A percentile compares a stretch with the other conserved stretches of the same genome.
phyloP scores from a whole-genome alignment of 2,329 filamentous ascomycete genomes.

The Aspergillus brunneoviolaceus region DNA sequence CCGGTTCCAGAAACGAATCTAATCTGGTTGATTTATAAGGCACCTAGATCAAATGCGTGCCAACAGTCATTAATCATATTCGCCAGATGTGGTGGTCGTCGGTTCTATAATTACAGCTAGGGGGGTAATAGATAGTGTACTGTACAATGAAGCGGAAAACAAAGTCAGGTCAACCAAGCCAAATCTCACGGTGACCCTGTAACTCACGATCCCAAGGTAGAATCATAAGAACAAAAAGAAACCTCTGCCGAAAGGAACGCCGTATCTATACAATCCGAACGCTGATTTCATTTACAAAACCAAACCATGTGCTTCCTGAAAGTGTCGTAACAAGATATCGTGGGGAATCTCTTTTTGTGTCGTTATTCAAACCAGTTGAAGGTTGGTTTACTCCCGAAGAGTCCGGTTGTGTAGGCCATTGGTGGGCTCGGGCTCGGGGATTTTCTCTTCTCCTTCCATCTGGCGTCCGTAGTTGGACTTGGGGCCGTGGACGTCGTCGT shows the following conservation, averaged over 20 bases:
- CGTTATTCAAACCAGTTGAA: too few species aligned
- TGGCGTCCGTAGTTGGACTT: conserved; percentile 13
- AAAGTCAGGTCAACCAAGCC: too few species aligned
- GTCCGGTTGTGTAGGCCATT: background rate
- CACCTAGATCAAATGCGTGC: background rate
- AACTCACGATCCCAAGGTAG: too few species aligned
- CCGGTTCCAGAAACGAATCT: background rate
- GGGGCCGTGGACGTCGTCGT: conserved; percentile 29
- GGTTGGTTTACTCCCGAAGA: background rate
- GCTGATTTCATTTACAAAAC: background rate
- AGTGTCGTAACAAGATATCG: background rate
- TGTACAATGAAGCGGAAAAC: background rate
- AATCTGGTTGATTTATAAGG: background rate
- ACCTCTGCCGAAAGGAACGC: background rate
- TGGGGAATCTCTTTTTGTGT: too few species aligned
- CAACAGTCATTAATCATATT: background rate
- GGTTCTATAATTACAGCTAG: background rate
- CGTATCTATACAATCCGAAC: background rate
- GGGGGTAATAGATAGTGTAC: background rate
- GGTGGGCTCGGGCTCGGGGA: background rate
- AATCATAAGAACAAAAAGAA: too few species aligned
- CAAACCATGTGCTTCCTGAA: background rate
- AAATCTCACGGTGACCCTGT: too few species aligned
- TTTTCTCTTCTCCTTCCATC: background rate
- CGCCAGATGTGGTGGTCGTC: background rate